Evolutionary conservation across 208 protist species (phyloP).

Genomic region (Leptomonas pyrrhocoris): DNA sequence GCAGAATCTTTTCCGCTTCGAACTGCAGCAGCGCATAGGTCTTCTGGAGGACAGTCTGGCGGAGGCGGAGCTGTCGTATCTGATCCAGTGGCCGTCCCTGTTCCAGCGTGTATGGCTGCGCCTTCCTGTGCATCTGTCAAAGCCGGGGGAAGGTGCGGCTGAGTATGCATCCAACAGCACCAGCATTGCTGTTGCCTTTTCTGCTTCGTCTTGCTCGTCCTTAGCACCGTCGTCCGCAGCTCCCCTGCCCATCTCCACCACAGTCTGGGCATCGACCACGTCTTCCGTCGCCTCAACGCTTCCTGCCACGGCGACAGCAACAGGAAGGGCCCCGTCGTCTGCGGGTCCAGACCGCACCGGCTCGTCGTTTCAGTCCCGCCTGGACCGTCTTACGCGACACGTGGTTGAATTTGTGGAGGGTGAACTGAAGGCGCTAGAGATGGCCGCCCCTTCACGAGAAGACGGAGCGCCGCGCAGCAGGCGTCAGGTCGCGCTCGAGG

Average conservation of each 20-base stretch:
- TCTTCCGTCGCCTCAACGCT: not conserved
- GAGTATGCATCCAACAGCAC: not conserved
- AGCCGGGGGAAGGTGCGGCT: not conserved
- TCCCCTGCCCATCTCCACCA: not conserved
- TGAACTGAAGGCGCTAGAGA: conserved; percentile 20
- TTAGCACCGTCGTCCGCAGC: not conserved
- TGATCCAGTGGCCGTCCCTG: conserved; percentile 60
- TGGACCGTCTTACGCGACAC: conserved; percentile 21
- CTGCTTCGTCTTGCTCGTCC: not conserved
- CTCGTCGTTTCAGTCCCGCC: conserved; percentile 9
- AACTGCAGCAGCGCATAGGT: conserved; percentile 71
- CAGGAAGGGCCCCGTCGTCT: not conserved
- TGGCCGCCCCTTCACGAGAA: not conserved
- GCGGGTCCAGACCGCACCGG: not conserved
- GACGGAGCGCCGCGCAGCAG: conserved; percentile 23
- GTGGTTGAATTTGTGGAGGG: conserved; percentile 22
- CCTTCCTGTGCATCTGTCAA: conserved; percentile 29
- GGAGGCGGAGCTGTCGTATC: conserved; percentile 57
- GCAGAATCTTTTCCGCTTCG: conserved; percentile 67
- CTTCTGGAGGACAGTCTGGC: conserved; percentile 81
- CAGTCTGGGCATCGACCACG: conserved; percentile 17
- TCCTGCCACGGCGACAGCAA: not conserved
- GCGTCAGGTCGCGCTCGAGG: conserved; percentile 28
- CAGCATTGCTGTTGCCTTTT: not conserved
- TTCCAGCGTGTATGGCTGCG: conserved; percentile 66